phyloP scores from a whole-genome alignment of 2,329 filamentous ascomycete genomes.

The Fusarium sp. region DNA sequence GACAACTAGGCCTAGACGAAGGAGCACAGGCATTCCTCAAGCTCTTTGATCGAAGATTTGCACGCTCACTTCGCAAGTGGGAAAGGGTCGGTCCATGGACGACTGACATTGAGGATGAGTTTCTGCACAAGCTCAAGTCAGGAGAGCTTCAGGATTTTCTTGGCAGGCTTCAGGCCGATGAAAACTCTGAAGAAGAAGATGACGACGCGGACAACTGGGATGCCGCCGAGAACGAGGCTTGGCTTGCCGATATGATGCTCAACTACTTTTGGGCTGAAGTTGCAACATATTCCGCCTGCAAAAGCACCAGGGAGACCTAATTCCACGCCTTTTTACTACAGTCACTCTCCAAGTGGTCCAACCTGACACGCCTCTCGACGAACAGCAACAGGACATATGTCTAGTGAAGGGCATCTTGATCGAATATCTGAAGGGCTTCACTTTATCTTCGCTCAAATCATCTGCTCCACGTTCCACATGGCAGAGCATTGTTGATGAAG shows the following conservation, averaged over 20 bases:
- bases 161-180: not conserved
- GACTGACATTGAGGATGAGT: not conserved
- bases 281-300: constrained; percentile 30
- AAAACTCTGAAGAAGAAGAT: not conserved
- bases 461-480: constrained; percentile 15
- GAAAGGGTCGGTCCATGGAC: constrained; percentile 24
- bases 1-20: not conserved
- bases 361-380: not conserved
- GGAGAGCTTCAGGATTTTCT: constrained; percentile 3
- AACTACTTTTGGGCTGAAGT: constrained; percentile 27
- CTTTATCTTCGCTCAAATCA: constrained; percentile 8
- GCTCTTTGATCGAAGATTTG: constrained; percentile 38
- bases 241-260: constrained; percentile 8
- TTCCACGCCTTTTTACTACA: constrained; percentile 31
- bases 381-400: constrained; percentile 9
- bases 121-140: not conserved
- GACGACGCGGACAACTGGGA: constrained; percentile 31
- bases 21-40: constrained; percentile 34
- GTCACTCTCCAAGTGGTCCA: constrained; percentile 15
- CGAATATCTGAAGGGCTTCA: constrained; percentile 33
- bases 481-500: constrained; percentile 38
- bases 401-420: constrained; percentile 34
- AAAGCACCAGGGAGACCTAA: constrained; percentile 27
- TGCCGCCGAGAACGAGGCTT: constrained; percentile 30
- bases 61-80: constrained; percentile 25